phyloP scores from a whole-genome alignment of 1,284 basidiomycete genomes.

The Flammula alnicola region DNA sequence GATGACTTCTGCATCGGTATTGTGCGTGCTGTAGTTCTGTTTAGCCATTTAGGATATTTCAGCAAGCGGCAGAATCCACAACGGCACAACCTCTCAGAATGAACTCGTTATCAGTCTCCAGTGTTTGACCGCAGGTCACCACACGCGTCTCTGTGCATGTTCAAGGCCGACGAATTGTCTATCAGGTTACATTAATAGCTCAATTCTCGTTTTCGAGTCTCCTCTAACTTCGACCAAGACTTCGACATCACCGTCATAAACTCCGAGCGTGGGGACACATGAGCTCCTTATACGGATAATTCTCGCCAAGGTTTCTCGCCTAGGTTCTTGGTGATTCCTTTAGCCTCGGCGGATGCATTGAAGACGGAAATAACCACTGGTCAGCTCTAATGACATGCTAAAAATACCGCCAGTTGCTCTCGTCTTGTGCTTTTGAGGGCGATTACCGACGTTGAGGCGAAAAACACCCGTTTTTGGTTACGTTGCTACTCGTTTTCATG shows the following conservation, averaged over 20 bases:
- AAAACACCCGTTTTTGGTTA: constrained; percentile 16
- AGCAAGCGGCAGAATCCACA: too few species aligned
- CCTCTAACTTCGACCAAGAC: background rate
- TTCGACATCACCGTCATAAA: background rate
- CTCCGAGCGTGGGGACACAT: constrained; percentile 6
- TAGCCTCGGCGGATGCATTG: background rate
- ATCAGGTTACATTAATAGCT: background rate
- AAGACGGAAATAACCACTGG: constrained; percentile 8
- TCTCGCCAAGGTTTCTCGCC: constrained; percentile 13
- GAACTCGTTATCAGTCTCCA: background rate
- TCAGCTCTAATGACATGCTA: constrained; percentile 6
- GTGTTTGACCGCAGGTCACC: background rate
- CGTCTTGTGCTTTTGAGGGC: background rate
- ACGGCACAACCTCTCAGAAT: background rate
- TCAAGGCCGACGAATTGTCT: background rate
- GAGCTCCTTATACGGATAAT: constrained; percentile 12
- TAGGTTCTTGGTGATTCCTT: background rate
- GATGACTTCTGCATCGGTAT: too few species aligned
- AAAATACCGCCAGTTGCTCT: background rate
- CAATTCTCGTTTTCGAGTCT: background rate
- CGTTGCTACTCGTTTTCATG: background rate
- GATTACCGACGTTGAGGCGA: constrained; percentile 25
- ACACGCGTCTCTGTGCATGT: background rate
- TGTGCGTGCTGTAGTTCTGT: too few species aligned
- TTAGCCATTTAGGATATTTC: too few species aligned